A percentile compares a stretch with the other conserved stretches of the same genome.
These are phyloP conservation scores for Penicillium roqueforti DNA, from an alignment of 495 filamentous ascomycete genomes.

Conservation along the genomic window DNA sequence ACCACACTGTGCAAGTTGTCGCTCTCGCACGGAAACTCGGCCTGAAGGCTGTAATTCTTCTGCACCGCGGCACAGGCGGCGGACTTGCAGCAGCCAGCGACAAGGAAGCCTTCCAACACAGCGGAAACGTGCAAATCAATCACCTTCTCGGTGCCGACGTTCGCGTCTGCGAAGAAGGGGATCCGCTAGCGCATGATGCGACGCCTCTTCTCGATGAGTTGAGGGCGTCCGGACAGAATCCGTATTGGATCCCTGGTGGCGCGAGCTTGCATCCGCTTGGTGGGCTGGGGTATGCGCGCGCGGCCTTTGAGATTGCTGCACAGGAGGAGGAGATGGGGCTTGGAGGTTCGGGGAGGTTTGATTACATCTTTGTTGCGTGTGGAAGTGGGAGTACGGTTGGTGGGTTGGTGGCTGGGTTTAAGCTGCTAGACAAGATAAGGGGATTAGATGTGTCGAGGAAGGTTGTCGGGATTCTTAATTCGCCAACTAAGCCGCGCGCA, in stretches of 20 bases:
- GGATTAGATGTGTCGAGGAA: slow-evolving; percentile 10
- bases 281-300: slow-evolving; percentile 38
- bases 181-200: slow-evolving; percentile 15
- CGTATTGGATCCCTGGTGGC: slow-evolving; percentile 40
- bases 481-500: slow-evolving; percentile 26
- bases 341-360: slow-evolving; percentile 24
- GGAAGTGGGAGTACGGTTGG: slow-evolving; percentile 40
- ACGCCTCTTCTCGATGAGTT: slow-evolving; percentile 22
- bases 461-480: slow-evolving; percentile 35
- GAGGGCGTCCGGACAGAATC: slow-evolving; percentile 9
- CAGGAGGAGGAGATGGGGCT: slow-evolving; percentile 28
- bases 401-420: slow-evolving; percentile 38
- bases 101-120: slow-evolving; percentile 17
- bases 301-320: slow-evolving; percentile 34
- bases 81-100: slow-evolving; percentile 17
- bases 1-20: slow-evolving; percentile 41
- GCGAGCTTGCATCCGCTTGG: slow-evolving; percentile 41
- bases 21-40: slow-evolving; percentile 29
- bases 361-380: slow-evolving; percentile 38
- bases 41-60: slow-evolving; percentile 25
- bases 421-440: slow-evolving; percentile 25
- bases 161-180: slow-evolving; percentile 26
- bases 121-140: slow-evolving; percentile 32
- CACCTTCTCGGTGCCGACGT: slow-evolving; percentile 38
- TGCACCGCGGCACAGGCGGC: slow-evolving; percentile 31